Conservation (phyloP, 495 filamentous ascomycete species). For the Poronia punctata region DNA sequence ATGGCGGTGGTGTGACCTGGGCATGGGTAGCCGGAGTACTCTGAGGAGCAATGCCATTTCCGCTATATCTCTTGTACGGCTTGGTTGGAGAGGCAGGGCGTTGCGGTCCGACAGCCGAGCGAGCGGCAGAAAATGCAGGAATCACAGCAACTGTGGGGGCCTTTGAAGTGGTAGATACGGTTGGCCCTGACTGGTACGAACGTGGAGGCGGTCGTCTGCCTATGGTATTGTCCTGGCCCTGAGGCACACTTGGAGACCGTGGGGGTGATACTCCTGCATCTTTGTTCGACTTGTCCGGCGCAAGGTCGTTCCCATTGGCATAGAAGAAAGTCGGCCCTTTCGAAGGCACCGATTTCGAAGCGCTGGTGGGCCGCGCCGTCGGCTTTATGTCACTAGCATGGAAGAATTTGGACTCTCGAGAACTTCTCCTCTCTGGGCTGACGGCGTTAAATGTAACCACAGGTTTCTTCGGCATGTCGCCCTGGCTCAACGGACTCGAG, state of each 20-base stretch:
- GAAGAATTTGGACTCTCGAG: conserved; percentile 60
- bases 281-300: conserved; percentile 16
- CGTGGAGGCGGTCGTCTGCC: conserved; percentile 45
- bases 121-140: conserved; percentile 12
- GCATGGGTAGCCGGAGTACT: conserved; percentile 2
- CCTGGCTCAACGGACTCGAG: conserved; percentile 23
- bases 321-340: conserved; percentile 51
- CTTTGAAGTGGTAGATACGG: conserved; percentile 35
- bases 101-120: conserved; percentile 18
- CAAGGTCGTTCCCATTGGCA: conserved; percentile 38
- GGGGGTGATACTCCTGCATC: conserved; percentile 25
- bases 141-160: conserved; percentile 22
- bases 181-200: conserved; percentile 30
- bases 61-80: conserved; percentile 14
- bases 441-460: conserved; percentile 30
- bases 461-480: conserved; percentile 14
- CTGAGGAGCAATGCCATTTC: conserved; percentile 5
- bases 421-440: conserved; percentile 15
- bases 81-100: conserved; percentile 41
- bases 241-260: conserved; percentile 22
- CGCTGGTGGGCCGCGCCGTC: conserved; percentile 29
- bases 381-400: conserved; percentile 66
- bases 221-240: conserved; percentile 25
- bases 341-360: conserved; percentile 16
- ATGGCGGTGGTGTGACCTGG: conserved; percentile 10